Evolutionary conservation across 116 monocot genomes (phyloP).

Genomic region (Dioscorea cayenensis): DNA sequence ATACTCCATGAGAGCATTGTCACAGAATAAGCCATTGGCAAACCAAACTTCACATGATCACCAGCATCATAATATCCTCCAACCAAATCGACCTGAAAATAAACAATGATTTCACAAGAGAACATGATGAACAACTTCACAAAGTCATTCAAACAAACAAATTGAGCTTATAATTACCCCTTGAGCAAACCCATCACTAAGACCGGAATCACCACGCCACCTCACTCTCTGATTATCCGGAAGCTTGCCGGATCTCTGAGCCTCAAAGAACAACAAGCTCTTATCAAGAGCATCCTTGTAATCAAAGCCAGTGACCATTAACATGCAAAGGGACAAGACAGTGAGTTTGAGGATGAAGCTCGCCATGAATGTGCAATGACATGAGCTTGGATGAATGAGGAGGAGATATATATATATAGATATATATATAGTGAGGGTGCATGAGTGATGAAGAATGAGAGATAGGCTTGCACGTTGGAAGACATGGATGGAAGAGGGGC

Average conservation of each 20-base stretch:
- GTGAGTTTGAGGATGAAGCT: conserved; percentile 10
- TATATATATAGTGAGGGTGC: background rate
- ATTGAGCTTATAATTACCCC: conserved; percentile 17
- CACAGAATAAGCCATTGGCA: conserved; percentile 80
- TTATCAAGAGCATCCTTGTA: conserved; percentile 54
- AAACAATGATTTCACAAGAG: background rate
- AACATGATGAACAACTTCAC: background rate
- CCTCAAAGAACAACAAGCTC: conserved; percentile 66
- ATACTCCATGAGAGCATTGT: conserved; percentile 76
- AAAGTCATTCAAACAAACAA: background rate
- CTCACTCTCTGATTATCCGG: conserved; percentile 40
- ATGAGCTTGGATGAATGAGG: background rate
- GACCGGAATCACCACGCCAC: conserved; percentile 64
- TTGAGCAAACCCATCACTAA: conserved; percentile 44
- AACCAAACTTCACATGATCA: conserved; percentile 73
- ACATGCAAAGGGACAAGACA: conserved; percentile 7
- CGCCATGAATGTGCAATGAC: conserved; percentile 18
- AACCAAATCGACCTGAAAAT: conserved; percentile 49
- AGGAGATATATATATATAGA: background rate
- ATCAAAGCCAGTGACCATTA: conserved; percentile 16
- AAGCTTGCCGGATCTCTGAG: conserved; percentile 68
- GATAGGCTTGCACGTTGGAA: background rate
- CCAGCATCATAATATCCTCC: conserved; percentile 76
- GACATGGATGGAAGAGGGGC: background rate
- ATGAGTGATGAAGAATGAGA: background rate